Base-by-base conservation (phyloP, 352 stramenopile species). In the Globisporangium carolinianum region DNA sequence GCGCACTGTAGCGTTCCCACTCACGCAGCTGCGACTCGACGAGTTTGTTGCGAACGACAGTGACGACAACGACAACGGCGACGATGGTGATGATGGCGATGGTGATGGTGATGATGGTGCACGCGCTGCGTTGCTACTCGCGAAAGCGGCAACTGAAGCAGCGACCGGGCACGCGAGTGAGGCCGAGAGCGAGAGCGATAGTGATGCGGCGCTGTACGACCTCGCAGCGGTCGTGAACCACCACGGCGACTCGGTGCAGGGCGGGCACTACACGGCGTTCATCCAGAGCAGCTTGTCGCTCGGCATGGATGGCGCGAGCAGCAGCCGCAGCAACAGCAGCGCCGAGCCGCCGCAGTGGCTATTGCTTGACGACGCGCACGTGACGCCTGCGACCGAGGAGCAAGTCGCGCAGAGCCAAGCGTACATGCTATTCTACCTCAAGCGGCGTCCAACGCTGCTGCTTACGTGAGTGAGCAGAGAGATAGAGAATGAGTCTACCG, bases 251-350 rank as follows among this genome's bases (percentile, higher is more conserved):
- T 77, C 67, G 5, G 72, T 89, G 4, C 73, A 87, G 18, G 79
- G 80, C 5, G 83, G 83, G 0, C 83, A 93, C 48, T 93, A 90
- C 58, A 90, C 83, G 0, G 70, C 76, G 6, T 88, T 75, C 51
- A 68, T 79, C 10, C 62, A 72, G 53, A 61, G 37, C 9, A 2
- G 15, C 2, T 6, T 11, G 35, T 5, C 6, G 24, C 69, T 65
- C 43, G 36, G 56, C 2, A 7, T 38, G 8, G 47, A 46, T 47
- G 43, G 59, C 18, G 24, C 24, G 24, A 5, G 17, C 48, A 6
- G 41, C 41, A 46, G 9, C 24, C 24, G 10, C 32, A 47, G 50
- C 10, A 55, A 53, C 24, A 24, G 24, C 24, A 24, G 24, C 24
- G 24, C 1, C 24, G 4, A 4, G 66, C 37, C 60, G 37, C 57